Base-by-base conservation (phyloP, 768 basidiomycete genomes). In the Leccinum disarticulatum region DNA sequence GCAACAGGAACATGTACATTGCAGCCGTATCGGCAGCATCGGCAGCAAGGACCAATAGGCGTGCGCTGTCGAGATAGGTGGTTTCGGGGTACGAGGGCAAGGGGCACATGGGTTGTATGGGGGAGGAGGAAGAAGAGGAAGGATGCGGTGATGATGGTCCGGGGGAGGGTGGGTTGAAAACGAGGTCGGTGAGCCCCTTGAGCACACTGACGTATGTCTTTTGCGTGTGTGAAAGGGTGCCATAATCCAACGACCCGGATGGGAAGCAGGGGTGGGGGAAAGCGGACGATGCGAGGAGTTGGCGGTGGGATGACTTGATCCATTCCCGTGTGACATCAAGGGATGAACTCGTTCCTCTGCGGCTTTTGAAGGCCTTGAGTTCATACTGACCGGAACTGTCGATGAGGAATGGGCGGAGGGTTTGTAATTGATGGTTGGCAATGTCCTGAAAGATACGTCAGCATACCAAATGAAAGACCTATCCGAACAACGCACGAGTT, bases 341-440 rank as follows among this genome's bases (percentile, higher is more conserved):
- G 11, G 83, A 81, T 52, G 76, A 72, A 59, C 75, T 72, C 36
- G 64, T 60, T 59, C 76, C 79, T 70, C 80, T 81, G 60, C 82
- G 79, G 65, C 81, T 79, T 72, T 86, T 84, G 77, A 95, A 91
- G 28, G 86, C 85, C 68, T 85, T 83, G 63, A 88, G 80, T 71
- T 96, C 93, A 68, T 90, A 91, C 43, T 86, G 84, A 22, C 87
- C 85, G 1, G 94, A 87, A 41, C 87, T 86, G 60, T 87, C 84
- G 66, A 91, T 81, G 58, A 97, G 83, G 77, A 88, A 93, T n/a
- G 93, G 92, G 53, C 94, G 87, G n/a, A 95, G 81, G 33, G 91
- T 88, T 69, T 93, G 90, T 33, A 97, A 83, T 76, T 96, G 95
- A 76, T 96, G 95, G 72, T 97, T 97, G 28, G 95, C 95, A 62